Conservation (phyloP, 495 filamentous ascomycete species). For the Lasiosphaeria hispida region DNA sequence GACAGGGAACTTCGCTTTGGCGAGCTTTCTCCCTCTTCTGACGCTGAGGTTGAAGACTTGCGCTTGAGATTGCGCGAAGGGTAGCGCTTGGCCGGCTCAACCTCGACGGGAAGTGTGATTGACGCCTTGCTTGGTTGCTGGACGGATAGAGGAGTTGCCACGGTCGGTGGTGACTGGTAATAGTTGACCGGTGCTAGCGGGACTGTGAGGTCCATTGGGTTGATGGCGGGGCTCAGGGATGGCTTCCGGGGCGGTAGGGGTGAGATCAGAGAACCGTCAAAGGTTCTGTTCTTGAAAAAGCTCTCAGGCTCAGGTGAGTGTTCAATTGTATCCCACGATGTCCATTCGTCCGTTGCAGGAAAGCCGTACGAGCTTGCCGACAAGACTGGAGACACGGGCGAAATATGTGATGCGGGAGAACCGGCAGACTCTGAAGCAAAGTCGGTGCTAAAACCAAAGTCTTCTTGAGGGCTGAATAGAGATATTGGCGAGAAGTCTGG, state of each 20-base stretch:
- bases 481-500: conserved; percentile 27
- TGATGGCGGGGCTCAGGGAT: conserved; percentile 29
- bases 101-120: background rate
- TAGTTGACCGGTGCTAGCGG: background rate
- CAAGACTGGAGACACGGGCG: conserved; percentile 18
- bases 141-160: too few relatives aligned
- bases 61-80: conserved; percentile 29
- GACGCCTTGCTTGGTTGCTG: too few relatives aligned
- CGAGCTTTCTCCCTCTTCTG: conserved; percentile 14
- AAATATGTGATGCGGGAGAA: conserved; percentile 26
- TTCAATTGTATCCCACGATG: conserved; percentile 20
- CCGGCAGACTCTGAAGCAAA: conserved; percentile 31
- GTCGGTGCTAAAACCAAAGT: conserved; percentile 26
- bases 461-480: conserved; percentile 21
- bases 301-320: conserved; percentile 18
- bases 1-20: conserved; percentile 14
- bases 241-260: conserved; percentile 7
- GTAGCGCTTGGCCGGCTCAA: conserved; percentile 16
- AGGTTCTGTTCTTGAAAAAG: conserved; percentile 21
- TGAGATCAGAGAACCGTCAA: conserved; percentile 13
- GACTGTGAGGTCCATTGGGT: conserved; percentile 30
- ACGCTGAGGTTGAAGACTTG: conserved; percentile 23
- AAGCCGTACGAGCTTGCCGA: conserved; percentile 26
- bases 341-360: conserved; percentile 23
- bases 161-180: background rate